These are phyloP conservation scores for Pichia terricola DNA, from an alignment of 1,139 yeast genomes.

Conservation along the genomic window DNA sequence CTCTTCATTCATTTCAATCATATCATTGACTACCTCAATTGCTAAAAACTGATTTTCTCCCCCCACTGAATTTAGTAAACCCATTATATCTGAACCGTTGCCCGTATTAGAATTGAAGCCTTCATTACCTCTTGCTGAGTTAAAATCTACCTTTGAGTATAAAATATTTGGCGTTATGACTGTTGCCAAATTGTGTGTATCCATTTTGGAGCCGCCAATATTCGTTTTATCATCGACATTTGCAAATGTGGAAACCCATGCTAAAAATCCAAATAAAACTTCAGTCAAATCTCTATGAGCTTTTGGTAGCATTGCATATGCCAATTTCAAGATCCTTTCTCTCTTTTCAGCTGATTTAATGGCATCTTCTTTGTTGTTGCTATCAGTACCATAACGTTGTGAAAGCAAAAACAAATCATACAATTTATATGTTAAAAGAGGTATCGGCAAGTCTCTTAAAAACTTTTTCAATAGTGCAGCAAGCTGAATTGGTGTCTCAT, in stretches of 20 bases:
- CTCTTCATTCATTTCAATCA: conserved; percentile 78
- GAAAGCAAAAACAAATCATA: conserved; percentile 78
- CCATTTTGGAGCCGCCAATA: conserved; percentile 93
- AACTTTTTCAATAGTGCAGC: conserved; percentile 92
- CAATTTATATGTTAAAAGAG: conserved; percentile 67
- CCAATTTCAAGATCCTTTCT: conserved; percentile 53
- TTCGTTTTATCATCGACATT: conserved; percentile 79
- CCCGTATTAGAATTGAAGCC: conserved; percentile 1
- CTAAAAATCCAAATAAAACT: conserved; percentile 74
- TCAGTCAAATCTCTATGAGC: conserved; percentile 80
- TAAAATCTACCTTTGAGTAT: conserved; percentile 31
- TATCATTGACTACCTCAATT: conserved; percentile 78
- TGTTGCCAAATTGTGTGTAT: conserved; percentile 87
- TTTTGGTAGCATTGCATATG: conserved; percentile 74
- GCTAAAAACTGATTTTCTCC: conserved; percentile 84
- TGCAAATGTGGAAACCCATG: conserved; percentile 95
- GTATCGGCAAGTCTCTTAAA: conserved; percentile 86
- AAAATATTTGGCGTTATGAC: conserved; percentile 91
- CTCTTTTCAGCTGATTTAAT: conserved; percentile 24
- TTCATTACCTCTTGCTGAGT: neutral
- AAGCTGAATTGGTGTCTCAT: conserved; percentile 82
- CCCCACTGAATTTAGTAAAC: conserved; percentile 17
- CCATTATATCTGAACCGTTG: conserved; percentile 2
- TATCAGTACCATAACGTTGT: conserved; percentile 32
- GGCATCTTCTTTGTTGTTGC: conserved; percentile 23